phyloP scores from a whole-genome alignment of 495 filamentous ascomycete genomes.

The Aspergillus nidulans region DNA sequence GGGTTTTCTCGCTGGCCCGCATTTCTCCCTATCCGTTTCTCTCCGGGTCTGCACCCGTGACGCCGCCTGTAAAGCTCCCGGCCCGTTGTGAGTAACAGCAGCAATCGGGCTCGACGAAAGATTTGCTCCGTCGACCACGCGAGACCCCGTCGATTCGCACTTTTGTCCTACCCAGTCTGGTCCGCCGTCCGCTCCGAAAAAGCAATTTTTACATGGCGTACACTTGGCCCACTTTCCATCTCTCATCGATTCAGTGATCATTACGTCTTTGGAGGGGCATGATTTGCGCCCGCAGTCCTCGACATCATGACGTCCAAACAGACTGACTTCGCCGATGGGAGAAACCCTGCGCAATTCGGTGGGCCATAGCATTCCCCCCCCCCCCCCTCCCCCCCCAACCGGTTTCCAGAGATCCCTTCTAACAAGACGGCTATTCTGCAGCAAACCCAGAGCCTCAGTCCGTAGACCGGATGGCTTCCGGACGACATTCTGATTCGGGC shows the following conservation, averaged over 20 bases:
- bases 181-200: background rate
- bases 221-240: background rate
- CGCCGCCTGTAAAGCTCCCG: slow-evolving; percentile 16
- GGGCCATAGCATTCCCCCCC: slow-evolving; percentile 26
- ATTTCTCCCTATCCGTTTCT: slow-evolving; percentile 15
- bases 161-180: slow-evolving; percentile 5
- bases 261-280: slow-evolving; percentile 29
- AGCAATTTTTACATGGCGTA: slow-evolving; percentile 2
- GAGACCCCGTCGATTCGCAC: slow-evolving; percentile 14
- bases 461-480: slow-evolving; percentile 24
- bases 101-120: slow-evolving; percentile 14
- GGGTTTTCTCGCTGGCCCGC: slow-evolving; percentile 14
- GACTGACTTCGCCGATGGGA: slow-evolving; percentile 26
- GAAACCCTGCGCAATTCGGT: slow-evolving; percentile 31
- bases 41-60: slow-evolving; percentile 2
- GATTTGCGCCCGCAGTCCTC: slow-evolving; percentile 32
- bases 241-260: background rate
- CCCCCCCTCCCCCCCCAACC: too few relatives aligned
- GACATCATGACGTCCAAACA: slow-evolving; percentile 44
- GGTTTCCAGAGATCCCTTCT: slow-evolving; percentile 8
- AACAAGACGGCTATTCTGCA: slow-evolving; percentile 17
- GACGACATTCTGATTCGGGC: slow-evolving; percentile 22
- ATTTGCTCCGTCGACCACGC: slow-evolving; percentile 20
- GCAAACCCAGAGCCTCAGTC: slow-evolving; percentile 19
- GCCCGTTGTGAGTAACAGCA: slow-evolving; percentile 20